phyloP scores from a whole-genome alignment of 495 filamentous ascomycete genomes.

The Neurospora sp. region DNA sequence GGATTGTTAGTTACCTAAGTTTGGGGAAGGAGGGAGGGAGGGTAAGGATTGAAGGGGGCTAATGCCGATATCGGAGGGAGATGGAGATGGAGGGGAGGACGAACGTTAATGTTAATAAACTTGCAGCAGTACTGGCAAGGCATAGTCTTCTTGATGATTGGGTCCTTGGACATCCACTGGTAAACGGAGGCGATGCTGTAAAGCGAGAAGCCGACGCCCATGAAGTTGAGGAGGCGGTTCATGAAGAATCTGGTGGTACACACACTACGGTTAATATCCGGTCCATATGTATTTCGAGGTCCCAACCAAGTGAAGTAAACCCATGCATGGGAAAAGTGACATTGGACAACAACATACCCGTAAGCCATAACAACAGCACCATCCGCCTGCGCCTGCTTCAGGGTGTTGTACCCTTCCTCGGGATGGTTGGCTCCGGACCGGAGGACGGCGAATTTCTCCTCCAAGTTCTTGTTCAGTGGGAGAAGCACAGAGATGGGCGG shows the following conservation, averaged over 20 bases:
- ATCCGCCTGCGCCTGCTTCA: conserved; percentile 55
- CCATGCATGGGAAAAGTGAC: neutral
- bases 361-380: conserved; percentile 64
- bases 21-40: no score
- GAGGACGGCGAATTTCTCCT: conserved; percentile 65
- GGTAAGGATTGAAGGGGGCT: neutral
- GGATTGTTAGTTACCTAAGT: neutral
- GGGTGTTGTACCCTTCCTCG: conserved; percentile 50
- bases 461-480: conserved; percentile 60
- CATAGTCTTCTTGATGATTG: conserved; percentile 60
- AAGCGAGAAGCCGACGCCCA: conserved; percentile 54
- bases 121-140: conserved; percentile 67
- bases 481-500: conserved; percentile 60
- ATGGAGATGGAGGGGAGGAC: neutral
- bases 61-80: neutral
- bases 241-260: conserved; percentile 37
- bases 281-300: conserved; percentile 7
- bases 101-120: conserved; percentile 53
- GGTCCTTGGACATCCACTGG: conserved; percentile 48
- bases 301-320: neutral
- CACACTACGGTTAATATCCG: neutral
- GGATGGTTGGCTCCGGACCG: conserved; percentile 43
- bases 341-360: conserved; percentile 34
- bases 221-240: conserved; percentile 55
- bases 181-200: conserved; percentile 60